Percentiles rank a stretch among this genome's conserved stretches.
These are phyloP conservation scores for Urochloa ruziziensis DNA, from an alignment of 176 grass and related monocot species.

Conservation along the genomic window DNA sequence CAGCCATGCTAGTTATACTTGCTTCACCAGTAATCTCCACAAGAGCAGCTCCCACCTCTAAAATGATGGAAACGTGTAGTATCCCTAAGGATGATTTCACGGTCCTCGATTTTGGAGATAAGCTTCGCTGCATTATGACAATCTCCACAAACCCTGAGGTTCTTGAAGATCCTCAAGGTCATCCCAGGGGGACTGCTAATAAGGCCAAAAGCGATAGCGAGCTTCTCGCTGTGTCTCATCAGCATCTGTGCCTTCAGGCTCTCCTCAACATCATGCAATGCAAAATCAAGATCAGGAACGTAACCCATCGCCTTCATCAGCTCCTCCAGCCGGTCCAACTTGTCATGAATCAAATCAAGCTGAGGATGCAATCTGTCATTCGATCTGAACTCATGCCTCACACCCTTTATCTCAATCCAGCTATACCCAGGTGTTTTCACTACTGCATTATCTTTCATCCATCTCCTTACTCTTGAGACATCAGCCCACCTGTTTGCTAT, in stretches of 20 bases:
- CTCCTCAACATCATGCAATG: constrained; percentile 55
- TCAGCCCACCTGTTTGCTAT: constrained; percentile 44
- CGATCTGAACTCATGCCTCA: constrained; percentile 62
- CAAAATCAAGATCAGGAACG: constrained; percentile 53
- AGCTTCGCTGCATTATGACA: constrained; percentile 69
- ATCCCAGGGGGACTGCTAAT: constrained; percentile 45
- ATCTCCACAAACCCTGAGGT: constrained; percentile 70
- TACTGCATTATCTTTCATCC: constrained; percentile 62
- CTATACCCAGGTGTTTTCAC: constrained; percentile 74
- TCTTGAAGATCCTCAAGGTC: constrained; percentile 65
- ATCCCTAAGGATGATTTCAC: constrained; percentile 66
- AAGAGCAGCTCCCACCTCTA: constrained; percentile 60
- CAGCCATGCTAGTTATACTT: not conserved
- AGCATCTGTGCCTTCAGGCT: constrained; percentile 55
- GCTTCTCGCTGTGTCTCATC: constrained; percentile 77
- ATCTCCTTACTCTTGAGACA: constrained; percentile 64
- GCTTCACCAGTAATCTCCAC: constrained; percentile 72
- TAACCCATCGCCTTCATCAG: constrained; percentile 55
- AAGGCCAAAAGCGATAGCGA: constrained; percentile 65
- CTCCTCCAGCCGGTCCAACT: constrained; percentile 41
- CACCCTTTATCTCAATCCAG: constrained; percentile 62
- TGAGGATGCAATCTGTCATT: constrained; percentile 69
- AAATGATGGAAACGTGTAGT: constrained; percentile 74
- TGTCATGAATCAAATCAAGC: constrained; percentile 55
- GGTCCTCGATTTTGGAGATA: constrained; percentile 60